Conservation (phyloP, 805 yeast genomes). For the Lachancea meyersii region DNA sequence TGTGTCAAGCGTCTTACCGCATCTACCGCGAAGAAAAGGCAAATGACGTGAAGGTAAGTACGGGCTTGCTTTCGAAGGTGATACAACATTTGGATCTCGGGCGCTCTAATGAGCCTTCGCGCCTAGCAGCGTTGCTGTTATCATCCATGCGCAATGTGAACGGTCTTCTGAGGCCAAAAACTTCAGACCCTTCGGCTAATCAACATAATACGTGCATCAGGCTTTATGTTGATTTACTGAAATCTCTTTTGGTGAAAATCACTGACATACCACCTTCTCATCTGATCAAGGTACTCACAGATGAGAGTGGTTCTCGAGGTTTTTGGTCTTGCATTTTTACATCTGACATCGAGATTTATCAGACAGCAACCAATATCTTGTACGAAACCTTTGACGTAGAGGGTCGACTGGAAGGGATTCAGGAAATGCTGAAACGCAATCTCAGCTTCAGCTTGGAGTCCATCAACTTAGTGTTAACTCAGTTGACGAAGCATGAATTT, state of each 20-base stretch:
- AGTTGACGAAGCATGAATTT: slow-evolving; percentile 41
- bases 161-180: slow-evolving; percentile 26
- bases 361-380: slow-evolving; percentile 62
- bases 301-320: slow-evolving; percentile 46
- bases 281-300: slow-evolving; percentile 36
- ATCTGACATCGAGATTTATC: slow-evolving; percentile 50
- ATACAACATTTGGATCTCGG: slow-evolving; percentile 4
- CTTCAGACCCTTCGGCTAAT: slow-evolving; percentile 15
- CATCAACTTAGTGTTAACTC: slow-evolving; percentile 40
- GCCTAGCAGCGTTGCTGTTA: slow-evolving; percentile 27
- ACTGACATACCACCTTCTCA: slow-evolving; percentile 36
- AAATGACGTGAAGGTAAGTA: slow-evolving; percentile 28
- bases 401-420: slow-evolving; percentile 74
- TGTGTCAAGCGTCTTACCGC: slow-evolving; percentile 37
- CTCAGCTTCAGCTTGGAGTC: slow-evolving; percentile 44
- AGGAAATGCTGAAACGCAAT: slow-evolving; percentile 42
- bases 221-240: slow-evolving; percentile 28
- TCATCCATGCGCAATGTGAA: slow-evolving; percentile 29
- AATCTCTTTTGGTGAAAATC: slow-evolving; percentile 35
- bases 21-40: slow-evolving; percentile 29
- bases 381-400: slow-evolving; percentile 74
- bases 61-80: slow-evolving; percentile 25
- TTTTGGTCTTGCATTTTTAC: slow-evolving; percentile 73
- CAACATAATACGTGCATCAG: slow-evolving; percentile 26
- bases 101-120: slow-evolving; percentile 25